phyloP scores from a whole-genome alignment of 2,329 filamentous ascomycete genomes.

The Pyrenochaeta sp. region DNA sequence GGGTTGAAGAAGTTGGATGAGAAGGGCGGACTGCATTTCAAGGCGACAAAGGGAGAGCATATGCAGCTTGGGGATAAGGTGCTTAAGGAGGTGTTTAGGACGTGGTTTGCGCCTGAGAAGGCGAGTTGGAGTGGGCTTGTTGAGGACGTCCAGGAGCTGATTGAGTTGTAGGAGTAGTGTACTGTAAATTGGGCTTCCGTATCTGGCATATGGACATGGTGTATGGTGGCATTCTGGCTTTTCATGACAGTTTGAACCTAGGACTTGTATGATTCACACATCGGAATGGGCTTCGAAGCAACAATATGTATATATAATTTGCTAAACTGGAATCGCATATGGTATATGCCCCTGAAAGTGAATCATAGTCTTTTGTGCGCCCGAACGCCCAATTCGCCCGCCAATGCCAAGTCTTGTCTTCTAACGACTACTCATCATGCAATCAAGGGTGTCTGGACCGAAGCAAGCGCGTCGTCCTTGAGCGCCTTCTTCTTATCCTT shows the following conservation, averaged over 20 bases:
- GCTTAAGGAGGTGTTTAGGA: constrained; percentile 69
- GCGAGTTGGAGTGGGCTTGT: constrained; percentile 12
- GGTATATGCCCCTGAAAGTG: constrained; percentile 11
- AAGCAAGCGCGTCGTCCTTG: constrained; percentile 57
- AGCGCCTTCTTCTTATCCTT: constrained; percentile 59
- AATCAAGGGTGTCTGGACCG: constrained; percentile 49
- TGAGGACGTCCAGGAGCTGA: constrained; percentile 26
- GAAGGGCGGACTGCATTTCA: constrained; percentile 79
- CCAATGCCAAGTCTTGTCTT: constrained; percentile 14
- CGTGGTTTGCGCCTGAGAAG: constrained; percentile 65
- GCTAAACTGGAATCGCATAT: neutral
- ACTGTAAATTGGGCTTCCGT: too few species aligned
- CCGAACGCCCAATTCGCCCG: constrained; percentile 6
- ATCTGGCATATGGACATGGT: too few species aligned
- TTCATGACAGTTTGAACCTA: too few species aligned
- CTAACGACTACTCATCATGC: constrained; percentile 16
- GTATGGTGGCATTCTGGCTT: too few species aligned
- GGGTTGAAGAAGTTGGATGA: constrained; percentile 81
- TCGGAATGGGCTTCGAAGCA: neutral
- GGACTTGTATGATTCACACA: neutral
- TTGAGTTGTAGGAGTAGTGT: constrained; percentile 33
- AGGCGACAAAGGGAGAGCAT: constrained; percentile 76
- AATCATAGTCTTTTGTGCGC: constrained; percentile 4
- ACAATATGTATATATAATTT: neutral
- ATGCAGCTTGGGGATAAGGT: constrained; percentile 78